These are phyloP conservation scores for Leccinum proliferum DNA, from an alignment of 1,284 basidiomycete species.

Conservation along the genomic window DNA sequence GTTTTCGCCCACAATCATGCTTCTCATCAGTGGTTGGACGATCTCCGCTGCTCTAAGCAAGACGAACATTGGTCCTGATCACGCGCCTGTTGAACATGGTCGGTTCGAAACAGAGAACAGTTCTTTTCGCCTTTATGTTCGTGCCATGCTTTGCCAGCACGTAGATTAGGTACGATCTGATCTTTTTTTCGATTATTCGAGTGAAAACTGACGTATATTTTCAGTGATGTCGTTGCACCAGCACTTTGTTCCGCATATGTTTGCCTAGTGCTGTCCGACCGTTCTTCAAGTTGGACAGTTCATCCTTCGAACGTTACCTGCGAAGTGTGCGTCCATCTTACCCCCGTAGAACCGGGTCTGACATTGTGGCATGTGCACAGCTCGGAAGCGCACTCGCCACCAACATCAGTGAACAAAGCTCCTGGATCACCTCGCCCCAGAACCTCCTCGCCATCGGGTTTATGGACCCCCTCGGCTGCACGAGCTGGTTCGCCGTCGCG, in stretches of 20 bases:
- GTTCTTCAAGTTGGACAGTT: background rate
- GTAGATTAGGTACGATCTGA: conserved; percentile 58
- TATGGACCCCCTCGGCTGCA: conserved; percentile 93
- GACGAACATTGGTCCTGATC: conserved; percentile 95
- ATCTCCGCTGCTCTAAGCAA: conserved; percentile 96
- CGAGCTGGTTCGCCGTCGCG: conserved; percentile 91
- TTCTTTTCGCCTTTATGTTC: conserved; percentile 92
- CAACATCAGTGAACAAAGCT: conserved; percentile 85
- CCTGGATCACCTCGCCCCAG: conserved; percentile 90
- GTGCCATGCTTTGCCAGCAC: conserved; percentile 98
- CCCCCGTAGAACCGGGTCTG: background rate
- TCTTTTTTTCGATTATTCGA: conserved; percentile 1
- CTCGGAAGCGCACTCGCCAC: conserved; percentile 90
- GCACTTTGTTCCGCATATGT: conserved; percentile 88
- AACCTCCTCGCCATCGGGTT: conserved; percentile 79
- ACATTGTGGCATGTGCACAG: conserved; percentile 34
- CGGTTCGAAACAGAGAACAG: conserved; percentile 81
- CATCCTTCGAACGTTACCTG: conserved; percentile 61
- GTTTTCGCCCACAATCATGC: conserved; percentile 95
- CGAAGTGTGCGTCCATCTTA: conserved; percentile 84
- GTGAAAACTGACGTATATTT: conserved; percentile 2
- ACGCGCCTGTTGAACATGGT: conserved; percentile 91
- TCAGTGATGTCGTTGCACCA: conserved; percentile 87
- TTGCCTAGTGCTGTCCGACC: background rate
- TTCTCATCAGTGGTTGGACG: conserved; percentile 96